Base-by-base conservation (phyloP, 371 early-diverging fungal species). In the Nematocida minor region DNA sequence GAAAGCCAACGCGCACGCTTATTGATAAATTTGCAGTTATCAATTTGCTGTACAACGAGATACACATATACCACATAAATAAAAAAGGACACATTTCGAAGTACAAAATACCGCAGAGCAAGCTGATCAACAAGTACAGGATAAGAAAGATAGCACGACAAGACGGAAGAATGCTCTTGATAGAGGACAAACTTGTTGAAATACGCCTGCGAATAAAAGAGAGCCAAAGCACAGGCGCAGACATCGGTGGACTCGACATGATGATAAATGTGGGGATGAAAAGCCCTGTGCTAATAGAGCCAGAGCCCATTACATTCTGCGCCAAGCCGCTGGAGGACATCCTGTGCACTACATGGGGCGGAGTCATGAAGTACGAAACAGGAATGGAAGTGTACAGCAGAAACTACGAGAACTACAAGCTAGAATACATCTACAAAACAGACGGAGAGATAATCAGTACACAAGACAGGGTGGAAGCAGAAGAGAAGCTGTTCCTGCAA, bases 231-330 rank as follows among this genome's bases (percentile, higher is more conserved):
- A 11, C 11, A 41, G 31, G 18, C 2, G 11, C 25, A 44, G n/a
- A 20, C 16, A 27, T 27, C 0, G 16, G 11, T 40, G 11, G 16
- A n/a, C 14, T 9, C 11, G 46, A 62, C 42, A 29, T 16, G 22
- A 40, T 25, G 11, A 3, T 6, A 2, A 11, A 6, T 16, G 44
- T 62, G 20, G 25, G 0, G 6, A 42, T 74, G 6, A 74, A 20
- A 29, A 54, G 22, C 3, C 51, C 51, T 40, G 66, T 74, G 22
- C 66, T 74, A n/a, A 74, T 74, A 6, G 11, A 48, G 2, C 77
- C 77, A 51, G 77, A 74, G 57, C 77, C 77, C 7, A n/a, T 66
- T 48, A 63, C 41, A 14, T 74, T 74, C 66, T 47, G 47, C 25
- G 32, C 31, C 14, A 66, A 74, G 57, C 32, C 46, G 41, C n/a